Conservation (phyloP, 1,139 yeast genomes). For the Saccharomycopsis hybrid region DNA sequence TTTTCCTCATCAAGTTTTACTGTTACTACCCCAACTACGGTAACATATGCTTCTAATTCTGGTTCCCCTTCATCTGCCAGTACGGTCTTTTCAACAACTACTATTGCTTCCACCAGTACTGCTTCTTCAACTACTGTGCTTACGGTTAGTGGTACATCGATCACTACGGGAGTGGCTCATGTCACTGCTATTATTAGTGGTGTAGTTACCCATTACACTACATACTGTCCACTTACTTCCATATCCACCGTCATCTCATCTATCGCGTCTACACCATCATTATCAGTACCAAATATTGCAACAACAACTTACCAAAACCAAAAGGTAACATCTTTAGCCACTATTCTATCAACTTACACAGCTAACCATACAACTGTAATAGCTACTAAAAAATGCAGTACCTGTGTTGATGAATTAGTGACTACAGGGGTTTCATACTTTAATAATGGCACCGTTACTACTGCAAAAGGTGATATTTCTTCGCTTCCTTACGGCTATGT, state of each 20-base stretch:
- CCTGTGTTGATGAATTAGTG: constrained; percentile 29
- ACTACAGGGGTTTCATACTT: not conserved
- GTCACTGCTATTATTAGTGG: constrained; percentile 27
- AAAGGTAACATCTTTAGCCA: not conserved
- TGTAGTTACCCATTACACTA: constrained; percentile 29
- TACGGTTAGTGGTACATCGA: constrained; percentile 2
- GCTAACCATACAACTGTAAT: not conserved
- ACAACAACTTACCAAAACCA: too few relatives aligned
- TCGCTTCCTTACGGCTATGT: not conserved
- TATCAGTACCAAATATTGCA: not conserved
- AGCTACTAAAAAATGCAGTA: constrained; percentile 26
- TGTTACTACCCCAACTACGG: too few relatives aligned
- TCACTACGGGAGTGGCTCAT: constrained; percentile 2
- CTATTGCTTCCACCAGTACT: too few relatives aligned
- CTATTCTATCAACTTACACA: not conserved
- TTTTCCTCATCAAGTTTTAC: too few relatives aligned
- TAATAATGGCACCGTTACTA: not conserved
- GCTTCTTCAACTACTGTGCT: too few relatives aligned
- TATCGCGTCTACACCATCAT: constrained; percentile 1
- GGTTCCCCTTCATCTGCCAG: too few relatives aligned
- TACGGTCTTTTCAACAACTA: too few relatives aligned
- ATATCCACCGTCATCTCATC: constrained; percentile 2
- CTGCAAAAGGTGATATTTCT: not conserved
- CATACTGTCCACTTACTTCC: constrained; percentile 31
- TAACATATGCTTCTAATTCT: too few relatives aligned